Conservation (phyloP, 345 rosid genomes). For the Fremontodendron californicum region DNA sequence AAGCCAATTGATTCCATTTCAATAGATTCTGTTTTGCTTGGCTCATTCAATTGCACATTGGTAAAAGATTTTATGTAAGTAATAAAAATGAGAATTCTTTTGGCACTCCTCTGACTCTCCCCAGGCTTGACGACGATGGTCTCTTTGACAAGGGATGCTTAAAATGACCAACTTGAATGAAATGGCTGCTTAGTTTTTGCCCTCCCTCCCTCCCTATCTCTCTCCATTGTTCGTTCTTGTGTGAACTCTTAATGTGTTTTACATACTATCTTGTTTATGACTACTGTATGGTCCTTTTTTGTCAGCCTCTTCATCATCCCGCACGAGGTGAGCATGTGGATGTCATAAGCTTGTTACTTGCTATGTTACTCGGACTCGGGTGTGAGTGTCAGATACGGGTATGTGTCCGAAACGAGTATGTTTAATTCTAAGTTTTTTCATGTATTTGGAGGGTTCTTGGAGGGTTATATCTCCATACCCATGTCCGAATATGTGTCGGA, state of each 20-base stretch:
- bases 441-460: no score
- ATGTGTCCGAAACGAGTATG: no score
- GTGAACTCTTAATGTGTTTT: neutral
- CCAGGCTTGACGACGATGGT: neutral
- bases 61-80: neutral
- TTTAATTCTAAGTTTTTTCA: no score
- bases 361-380: no score
- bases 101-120: neutral
- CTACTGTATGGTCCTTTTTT: neutral
- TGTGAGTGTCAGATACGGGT: no score
- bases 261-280: neutral
- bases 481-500: no score
- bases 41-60: neutral
- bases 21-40: neutral
- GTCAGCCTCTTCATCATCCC: constrained; percentile 88
- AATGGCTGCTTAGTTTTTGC: neutral
- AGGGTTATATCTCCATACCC: no score
- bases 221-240: neutral
- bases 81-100: neutral
- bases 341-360: constrained; percentile 57
- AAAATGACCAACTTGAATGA: neutral
- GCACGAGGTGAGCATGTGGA: constrained; percentile 85
- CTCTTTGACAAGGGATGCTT: neutral
- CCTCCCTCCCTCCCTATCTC: neutral
- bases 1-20: neutral